Percentiles rank a stretch among this genome's conserved stretches.
Evolutionary conservation across 2,329 filamentous ascomycete genomes (phyloP).

Genomic region (Diaporthe capsici): DNA sequence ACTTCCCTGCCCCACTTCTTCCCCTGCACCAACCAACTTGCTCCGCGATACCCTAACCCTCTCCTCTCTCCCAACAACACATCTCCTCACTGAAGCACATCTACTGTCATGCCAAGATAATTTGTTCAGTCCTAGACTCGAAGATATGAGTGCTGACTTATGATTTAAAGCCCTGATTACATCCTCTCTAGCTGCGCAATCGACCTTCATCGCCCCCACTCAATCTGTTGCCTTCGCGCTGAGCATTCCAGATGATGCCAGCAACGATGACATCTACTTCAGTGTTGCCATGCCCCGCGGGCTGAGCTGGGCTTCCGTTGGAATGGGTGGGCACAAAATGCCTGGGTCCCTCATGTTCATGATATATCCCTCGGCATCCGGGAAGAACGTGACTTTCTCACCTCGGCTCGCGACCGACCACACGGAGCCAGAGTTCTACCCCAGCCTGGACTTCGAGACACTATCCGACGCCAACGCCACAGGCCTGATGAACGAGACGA

Average conservation of each 20-base stretch:
- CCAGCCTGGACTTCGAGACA: slow-evolving; percentile 58
- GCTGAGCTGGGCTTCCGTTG: slow-evolving; percentile 68
- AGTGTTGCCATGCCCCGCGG: slow-evolving; percentile 62
- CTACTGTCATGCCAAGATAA: neutral
- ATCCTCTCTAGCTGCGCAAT: slow-evolving; percentile 33
- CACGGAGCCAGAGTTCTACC: slow-evolving; percentile 65
- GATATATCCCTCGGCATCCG: slow-evolving; percentile 63
- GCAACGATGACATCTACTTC: slow-evolving; percentile 66
- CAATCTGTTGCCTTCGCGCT: slow-evolving; percentile 63
- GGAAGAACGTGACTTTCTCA: slow-evolving; percentile 68
- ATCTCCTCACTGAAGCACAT: neutral
- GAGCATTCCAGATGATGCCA: slow-evolving; percentile 61
- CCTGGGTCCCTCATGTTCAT: slow-evolving; percentile 67
- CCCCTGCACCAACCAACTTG: neutral
- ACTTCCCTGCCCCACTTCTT: neutral
- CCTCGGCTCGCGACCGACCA: slow-evolving; percentile 65
- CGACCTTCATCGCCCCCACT: slow-evolving; percentile 58
- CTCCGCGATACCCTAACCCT: neutral
- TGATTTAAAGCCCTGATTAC: neutral
- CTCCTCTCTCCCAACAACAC: neutral
- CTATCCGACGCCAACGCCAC: slow-evolving; percentile 59
- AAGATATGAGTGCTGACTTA: neutral
- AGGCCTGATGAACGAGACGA: slow-evolving; percentile 59
- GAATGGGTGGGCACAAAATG: slow-evolving; percentile 68
- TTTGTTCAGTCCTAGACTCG: neutral